These are phyloP conservation scores for Trypanosomatidae sp. DNA, from an alignment of 208 protist species.

Conservation along the genomic window DNA sequence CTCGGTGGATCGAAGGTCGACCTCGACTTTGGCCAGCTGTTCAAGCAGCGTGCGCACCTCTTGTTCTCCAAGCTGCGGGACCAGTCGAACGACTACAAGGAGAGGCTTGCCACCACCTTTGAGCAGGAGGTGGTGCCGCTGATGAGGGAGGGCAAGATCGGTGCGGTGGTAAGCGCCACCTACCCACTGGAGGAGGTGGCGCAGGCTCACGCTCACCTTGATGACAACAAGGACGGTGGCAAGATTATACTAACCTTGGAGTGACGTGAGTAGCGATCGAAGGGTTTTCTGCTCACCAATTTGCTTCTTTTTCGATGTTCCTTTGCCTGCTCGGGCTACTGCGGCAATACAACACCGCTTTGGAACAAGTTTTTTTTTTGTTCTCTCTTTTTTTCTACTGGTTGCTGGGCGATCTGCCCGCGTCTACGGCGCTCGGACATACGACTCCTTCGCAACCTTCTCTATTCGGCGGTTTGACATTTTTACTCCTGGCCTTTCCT, in stretches of 20 bases:
- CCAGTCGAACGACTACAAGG: constrained; percentile 60
- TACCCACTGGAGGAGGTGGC: constrained; percentile 68
- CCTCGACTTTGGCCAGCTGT: constrained; percentile 56
- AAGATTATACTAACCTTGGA: constrained; percentile 74
- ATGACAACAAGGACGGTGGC: constrained; percentile 55
- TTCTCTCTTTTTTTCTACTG: too few species aligned
- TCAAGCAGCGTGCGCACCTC: constrained; percentile 59
- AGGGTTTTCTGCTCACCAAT: not conserved
- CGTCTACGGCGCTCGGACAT: too few species aligned
- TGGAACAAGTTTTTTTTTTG: too few species aligned
- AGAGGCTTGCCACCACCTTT: too few species aligned
- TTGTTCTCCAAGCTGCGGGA: constrained; percentile 77
- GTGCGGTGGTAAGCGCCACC: constrained; percentile 62
- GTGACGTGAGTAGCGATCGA: too few species aligned
- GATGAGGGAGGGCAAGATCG: constrained; percentile 54
- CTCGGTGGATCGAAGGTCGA: constrained; percentile 59
- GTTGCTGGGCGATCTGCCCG: too few species aligned
- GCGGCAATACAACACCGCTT: too few species aligned
- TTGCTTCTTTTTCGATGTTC: not conserved
- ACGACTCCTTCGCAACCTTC: too few species aligned
- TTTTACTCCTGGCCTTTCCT: too few species aligned
- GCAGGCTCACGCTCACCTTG: constrained; percentile 57
- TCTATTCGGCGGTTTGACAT: too few species aligned
- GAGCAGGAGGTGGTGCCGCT: too few species aligned
- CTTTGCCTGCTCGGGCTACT: too few species aligned